Conservation (phyloP, 352 stramenopile genomes). For the Pythium myriotylum region DNA sequence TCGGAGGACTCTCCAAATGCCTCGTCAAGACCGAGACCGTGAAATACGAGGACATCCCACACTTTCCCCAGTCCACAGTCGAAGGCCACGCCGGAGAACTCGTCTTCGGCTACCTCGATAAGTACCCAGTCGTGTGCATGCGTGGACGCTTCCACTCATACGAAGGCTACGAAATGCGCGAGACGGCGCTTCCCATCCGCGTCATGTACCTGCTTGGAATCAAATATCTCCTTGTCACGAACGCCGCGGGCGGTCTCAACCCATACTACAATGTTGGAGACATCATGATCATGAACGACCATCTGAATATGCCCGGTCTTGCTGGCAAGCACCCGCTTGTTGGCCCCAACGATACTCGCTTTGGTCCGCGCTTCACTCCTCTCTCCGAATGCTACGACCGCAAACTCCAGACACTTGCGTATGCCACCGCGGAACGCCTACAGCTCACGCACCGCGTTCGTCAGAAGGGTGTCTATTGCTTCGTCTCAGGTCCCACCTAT, state of each 20-base stretch:
- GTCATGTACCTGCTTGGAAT: slow-evolving; percentile 96
- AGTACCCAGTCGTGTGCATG: slow-evolving; percentile 91
- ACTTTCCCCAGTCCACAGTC: slow-evolving; percentile 94
- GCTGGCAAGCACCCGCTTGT: slow-evolving; percentile 94
- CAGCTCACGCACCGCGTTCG: slow-evolving; percentile 83
- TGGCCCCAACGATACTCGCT: slow-evolving; percentile 94
- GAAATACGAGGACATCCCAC: slow-evolving; percentile 93
- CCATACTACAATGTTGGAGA: slow-evolving; percentile 95
- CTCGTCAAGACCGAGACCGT: slow-evolving; percentile 90
- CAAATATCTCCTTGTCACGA: slow-evolving; percentile 96
- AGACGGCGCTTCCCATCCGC: slow-evolving; percentile 93
- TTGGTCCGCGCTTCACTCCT: slow-evolving; percentile 95
- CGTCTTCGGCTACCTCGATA: slow-evolving; percentile 93
- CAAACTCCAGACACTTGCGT: slow-evolving; percentile 83
- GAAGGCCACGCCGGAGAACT: slow-evolving; percentile 94
- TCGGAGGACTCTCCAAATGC: slow-evolving; percentile 91
- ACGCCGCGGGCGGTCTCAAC: slow-evolving; percentile 96
- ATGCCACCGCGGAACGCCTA: slow-evolving; percentile 79
- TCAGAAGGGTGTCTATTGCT: slow-evolving; percentile 93
- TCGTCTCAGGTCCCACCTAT: slow-evolving; percentile 96
- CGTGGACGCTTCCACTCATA: slow-evolving; percentile 97
- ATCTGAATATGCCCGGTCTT: slow-evolving; percentile 94
- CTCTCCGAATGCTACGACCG: slow-evolving; percentile 94
- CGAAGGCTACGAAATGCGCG: slow-evolving; percentile 95
- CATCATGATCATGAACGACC: slow-evolving; percentile 96